These are phyloP conservation scores for Pyrenochaeta sp. DNA, from an alignment of 2,329 filamentous ascomycete genomes.

Conservation along the genomic window DNA sequence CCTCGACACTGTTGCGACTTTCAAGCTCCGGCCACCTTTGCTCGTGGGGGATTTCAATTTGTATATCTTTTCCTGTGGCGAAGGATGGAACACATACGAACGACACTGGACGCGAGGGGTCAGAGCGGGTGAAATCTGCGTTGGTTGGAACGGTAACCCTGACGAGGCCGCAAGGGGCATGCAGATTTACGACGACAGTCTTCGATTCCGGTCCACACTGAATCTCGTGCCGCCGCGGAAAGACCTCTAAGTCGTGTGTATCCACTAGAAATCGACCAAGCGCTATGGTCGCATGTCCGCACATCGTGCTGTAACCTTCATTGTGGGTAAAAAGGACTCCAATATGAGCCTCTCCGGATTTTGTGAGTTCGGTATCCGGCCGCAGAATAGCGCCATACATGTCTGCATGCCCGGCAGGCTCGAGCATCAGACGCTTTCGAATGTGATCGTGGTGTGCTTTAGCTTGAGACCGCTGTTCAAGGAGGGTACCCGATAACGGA, in stretches of 20 bases:
- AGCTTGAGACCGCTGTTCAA: background rate
- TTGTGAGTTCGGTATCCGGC: background rate
- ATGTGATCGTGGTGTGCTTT: background rate
- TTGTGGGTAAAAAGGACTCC: background rate
- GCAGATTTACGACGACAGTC: background rate
- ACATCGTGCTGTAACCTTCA: background rate
- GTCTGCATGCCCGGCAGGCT: background rate
- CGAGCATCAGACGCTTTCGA: background rate
- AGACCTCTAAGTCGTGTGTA: background rate
- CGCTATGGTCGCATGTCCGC: background rate
- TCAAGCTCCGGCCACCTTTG: background rate
- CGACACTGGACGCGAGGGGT: background rate
- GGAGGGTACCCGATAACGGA: background rate
- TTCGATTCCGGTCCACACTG: background rate
- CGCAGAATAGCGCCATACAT: background rate
- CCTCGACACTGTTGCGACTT: background rate
- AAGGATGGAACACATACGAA: background rate
- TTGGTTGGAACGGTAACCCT: background rate
- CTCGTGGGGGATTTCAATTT: background rate
- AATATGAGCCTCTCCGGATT: background rate
- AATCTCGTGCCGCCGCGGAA: background rate
- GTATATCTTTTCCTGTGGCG: background rate
- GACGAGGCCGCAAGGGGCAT: background rate
- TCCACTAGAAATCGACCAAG: background rate
- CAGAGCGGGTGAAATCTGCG: background rate